Evolutionary conservation across 805 yeast species (phyloP).

Genomic region (Yamadazyma scolyti): DNA sequence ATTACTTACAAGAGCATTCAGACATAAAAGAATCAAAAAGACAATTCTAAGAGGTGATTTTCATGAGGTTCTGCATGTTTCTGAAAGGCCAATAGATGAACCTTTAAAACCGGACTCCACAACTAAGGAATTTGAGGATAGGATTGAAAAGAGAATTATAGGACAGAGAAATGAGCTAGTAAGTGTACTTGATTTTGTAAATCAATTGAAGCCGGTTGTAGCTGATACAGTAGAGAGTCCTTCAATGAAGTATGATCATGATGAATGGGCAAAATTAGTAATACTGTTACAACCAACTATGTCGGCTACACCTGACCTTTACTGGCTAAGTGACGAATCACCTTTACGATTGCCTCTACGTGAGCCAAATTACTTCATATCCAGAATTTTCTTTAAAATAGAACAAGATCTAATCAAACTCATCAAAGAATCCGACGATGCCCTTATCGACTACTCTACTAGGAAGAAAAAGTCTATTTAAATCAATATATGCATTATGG

Average conservation of each 20-base stretch:
- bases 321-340: constrained; percentile 64
- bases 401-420: constrained; percentile 17
- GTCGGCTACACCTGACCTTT: constrained; percentile 23
- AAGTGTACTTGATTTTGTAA: constrained; percentile 24
- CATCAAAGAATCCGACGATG: constrained; percentile 6
- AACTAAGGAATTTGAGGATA: too few species aligned
- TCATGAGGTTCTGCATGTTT: too few species aligned
- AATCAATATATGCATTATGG: neutral
- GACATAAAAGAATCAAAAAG: too few species aligned
- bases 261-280: constrained; percentile 44
- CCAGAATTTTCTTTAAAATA: constrained; percentile 26
- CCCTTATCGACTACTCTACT: too few species aligned
- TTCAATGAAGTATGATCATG: constrained; percentile 40
- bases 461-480: too few species aligned
- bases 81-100: too few species aligned
- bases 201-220: constrained; percentile 24
- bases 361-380: constrained; percentile 61
- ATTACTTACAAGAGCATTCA: too few species aligned
- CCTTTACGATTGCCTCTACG: constrained; percentile 69
- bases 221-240: constrained; percentile 38
- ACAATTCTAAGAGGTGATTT: too few species aligned
- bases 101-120: too few species aligned
- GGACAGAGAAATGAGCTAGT: constrained; percentile 13
- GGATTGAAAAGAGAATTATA: constrained; percentile 5
- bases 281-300: constrained; percentile 1